These are phyloP conservation scores for Hypoxylon crocopeplum DNA, from an alignment of 495 filamentous ascomycete genomes.

Conservation along the genomic window DNA sequence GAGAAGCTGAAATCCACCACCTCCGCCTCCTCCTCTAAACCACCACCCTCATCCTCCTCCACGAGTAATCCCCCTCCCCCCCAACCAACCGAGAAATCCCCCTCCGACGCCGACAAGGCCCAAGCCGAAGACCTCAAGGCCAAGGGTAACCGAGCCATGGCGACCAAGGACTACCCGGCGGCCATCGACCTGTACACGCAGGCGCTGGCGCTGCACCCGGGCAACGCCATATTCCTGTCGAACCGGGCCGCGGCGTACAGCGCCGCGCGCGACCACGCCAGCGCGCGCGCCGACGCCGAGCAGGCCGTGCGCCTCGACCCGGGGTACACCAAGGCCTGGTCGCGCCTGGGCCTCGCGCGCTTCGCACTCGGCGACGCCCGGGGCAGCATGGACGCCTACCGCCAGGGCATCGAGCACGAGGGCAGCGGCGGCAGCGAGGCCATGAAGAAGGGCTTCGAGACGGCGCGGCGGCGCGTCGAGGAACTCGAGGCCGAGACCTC, in stretches of 20 bases:
- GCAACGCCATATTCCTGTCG: constrained; percentile 94
- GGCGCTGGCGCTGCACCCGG: constrained; percentile 78
- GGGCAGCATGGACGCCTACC: constrained; percentile 93
- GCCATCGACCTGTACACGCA: constrained; percentile 88
- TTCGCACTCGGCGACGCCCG: constrained; percentile 90
- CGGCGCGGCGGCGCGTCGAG: constrained; percentile 81
- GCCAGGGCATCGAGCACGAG: constrained; percentile 90
- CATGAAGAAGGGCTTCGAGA: constrained; percentile 96
- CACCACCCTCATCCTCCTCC: constrained; percentile 33
- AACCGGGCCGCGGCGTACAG: constrained; percentile 95
- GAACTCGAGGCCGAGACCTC: constrained; percentile 64
- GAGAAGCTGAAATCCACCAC: constrained; percentile 79
- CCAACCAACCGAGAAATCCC: constrained; percentile 38
- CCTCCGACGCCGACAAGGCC: constrained; percentile 63
- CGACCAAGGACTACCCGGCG: constrained; percentile 79
- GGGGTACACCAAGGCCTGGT: constrained; percentile 96
- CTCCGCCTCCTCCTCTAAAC: constrained; percentile 30
- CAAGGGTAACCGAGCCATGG: constrained; percentile 94
- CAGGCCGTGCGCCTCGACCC: constrained; percentile 84
- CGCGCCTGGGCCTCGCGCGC: constrained; percentile 83
- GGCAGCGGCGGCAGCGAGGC: constrained; percentile 85
- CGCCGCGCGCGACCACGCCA: constrained; percentile 78
- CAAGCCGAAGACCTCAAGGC: constrained; percentile 88
- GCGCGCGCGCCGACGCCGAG: constrained; percentile 85
- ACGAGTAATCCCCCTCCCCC: constrained; percentile 40